Evolutionary conservation across 345 rosid species (phyloP).

Genomic region (Conringia planisiliqua): DNA sequence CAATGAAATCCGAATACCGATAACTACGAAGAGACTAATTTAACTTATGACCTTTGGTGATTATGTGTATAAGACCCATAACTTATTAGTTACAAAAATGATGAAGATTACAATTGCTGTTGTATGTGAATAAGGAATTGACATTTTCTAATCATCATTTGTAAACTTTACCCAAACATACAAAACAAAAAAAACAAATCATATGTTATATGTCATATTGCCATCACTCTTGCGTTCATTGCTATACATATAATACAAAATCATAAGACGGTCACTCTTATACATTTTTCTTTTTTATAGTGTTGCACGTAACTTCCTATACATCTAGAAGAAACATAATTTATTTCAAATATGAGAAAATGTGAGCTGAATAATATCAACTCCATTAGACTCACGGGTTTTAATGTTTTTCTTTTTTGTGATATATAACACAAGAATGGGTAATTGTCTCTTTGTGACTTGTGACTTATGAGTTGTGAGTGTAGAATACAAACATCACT

Average conservation of each 20-base stretch:
- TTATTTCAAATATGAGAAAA: conserved; percentile 1
- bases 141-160: neutral
- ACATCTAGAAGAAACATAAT: neutral
- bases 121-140: neutral
- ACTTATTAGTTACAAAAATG: neutral
- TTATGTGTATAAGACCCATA: neutral
- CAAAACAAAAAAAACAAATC: neutral
- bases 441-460: conserved; percentile 21
- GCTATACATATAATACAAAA: neutral
- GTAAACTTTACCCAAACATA: neutral
- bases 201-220: neutral
- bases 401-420: neutral
- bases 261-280: neutral
- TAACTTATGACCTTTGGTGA: neutral
- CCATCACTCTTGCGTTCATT: neutral
- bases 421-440: conserved; percentile 17
- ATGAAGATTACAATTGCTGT: neutral
- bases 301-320: neutral
- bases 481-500: conserved; percentile 3
- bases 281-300: neutral
- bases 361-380: neutral
- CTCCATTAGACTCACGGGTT: conserved; percentile 29
- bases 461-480: conserved; percentile 12
- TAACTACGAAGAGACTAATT: neutral
- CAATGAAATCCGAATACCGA: neutral